Percentiles rank a stretch among this genome's conserved stretches.
These are phyloP conservation scores for Nakazawaea anatomiae DNA, from an alignment of 805 yeast species.

Conservation along the genomic window DNA sequence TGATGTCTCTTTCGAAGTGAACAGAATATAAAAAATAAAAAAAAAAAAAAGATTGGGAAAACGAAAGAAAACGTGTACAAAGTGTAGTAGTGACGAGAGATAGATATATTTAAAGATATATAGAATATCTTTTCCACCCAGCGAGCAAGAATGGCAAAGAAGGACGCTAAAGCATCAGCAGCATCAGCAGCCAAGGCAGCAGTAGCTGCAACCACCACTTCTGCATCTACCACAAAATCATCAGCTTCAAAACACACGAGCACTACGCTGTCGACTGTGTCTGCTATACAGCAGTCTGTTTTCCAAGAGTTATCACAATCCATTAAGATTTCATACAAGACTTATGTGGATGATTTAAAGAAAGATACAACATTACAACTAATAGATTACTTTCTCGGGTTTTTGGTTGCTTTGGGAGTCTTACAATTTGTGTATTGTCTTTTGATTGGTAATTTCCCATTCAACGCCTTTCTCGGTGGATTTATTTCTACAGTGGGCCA, in stretches of 20 bases:
- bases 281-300: conserved; percentile 13
- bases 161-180: conserved; percentile 23
- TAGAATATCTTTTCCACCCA: not conserved
- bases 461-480: conserved; percentile 94
- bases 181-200: conserved; percentile 17
- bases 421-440: conserved; percentile 75
- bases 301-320: conserved; percentile 26
- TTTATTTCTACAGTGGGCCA: conserved; percentile 92
- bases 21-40: no score
- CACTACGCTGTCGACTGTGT: not conserved
- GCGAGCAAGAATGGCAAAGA: conserved; percentile 29
- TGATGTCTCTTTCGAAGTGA: no score
- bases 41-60: no score
- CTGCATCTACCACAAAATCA: conserved; percentile 9
- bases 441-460: conserved; percentile 85
- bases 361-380: conserved; percentile 44
- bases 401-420: conserved; percentile 67
- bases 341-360: conserved; percentile 25
- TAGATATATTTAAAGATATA: no score
- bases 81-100: no score
- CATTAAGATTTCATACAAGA: conserved; percentile 22
- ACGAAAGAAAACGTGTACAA: no score
- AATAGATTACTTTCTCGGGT: conserved; percentile 73
- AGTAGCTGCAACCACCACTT: conserved; percentile 2
- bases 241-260: not conserved